Evolutionary conservation across 345 rosid genomes (phyloP).

Genomic region (Turnera subulata): DNA sequence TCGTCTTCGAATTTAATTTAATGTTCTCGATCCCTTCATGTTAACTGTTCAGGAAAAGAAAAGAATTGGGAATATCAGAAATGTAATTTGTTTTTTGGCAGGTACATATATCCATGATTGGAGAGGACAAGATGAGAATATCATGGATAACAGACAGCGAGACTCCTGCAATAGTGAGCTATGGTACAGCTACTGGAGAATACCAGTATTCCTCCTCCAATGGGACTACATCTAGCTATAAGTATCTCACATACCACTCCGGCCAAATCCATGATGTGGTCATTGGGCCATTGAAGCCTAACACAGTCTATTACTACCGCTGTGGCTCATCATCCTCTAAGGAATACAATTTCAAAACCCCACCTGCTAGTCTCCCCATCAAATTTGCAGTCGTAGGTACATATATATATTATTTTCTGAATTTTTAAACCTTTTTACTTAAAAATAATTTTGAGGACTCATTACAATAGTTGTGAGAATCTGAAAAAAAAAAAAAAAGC

Average conservation of each 20-base stretch:
- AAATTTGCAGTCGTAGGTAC: conserved; percentile 59
- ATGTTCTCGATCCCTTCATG: too few relatives aligned
- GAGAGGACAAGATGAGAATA: conserved; percentile 57
- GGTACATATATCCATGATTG: conserved; percentile 78
- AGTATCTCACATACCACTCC: conserved; percentile 40
- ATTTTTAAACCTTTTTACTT: too few relatives aligned
- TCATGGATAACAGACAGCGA: conserved; percentile 51
- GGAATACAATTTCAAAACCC: conserved; percentile 54
- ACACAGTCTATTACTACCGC: conserved; percentile 54
- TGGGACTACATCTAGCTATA: conserved; percentile 44
- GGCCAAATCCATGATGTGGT: conserved; percentile 57
- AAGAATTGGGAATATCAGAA: too few relatives aligned
- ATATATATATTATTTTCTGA: neutral
- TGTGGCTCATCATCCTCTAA: conserved; percentile 38
- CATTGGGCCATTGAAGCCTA: conserved; percentile 59
- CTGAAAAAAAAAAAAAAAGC: neutral
- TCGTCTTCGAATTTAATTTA: too few relatives aligned
- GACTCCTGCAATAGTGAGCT: conserved; percentile 41
- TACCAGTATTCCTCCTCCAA: conserved; percentile 27
- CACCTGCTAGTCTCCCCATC: conserved; percentile 59
- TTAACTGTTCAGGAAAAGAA: too few relatives aligned
- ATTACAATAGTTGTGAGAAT: too few relatives aligned
- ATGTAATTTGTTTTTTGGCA: conserved; percentile 13
- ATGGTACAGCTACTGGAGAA: conserved; percentile 45
- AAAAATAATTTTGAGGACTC: too few relatives aligned